Conservation (phyloP, 129 eudicot species). For the Smallanthus sonchifolius region DNA sequence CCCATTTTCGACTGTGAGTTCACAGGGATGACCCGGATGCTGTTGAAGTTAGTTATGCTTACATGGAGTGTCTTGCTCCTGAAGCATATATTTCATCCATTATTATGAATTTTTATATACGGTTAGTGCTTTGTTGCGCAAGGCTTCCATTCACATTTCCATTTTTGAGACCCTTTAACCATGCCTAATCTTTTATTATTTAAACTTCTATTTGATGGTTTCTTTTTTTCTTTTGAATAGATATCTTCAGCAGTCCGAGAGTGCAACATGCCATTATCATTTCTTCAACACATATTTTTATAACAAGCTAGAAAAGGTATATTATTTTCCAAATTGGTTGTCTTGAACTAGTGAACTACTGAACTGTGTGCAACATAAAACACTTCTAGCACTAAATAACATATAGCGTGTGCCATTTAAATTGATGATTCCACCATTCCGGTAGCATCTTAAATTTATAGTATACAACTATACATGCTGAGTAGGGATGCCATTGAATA, state of each 20-base stretch:
- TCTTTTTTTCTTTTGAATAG: slow-evolving; percentile 33
- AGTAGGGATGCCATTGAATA: background rate
- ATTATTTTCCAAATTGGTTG: background rate
- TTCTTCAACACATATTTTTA: slow-evolving; percentile 91
- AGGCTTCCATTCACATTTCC: background rate
- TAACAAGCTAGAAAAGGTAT: slow-evolving; percentile 80
- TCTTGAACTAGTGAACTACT: background rate
- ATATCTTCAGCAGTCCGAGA: slow-evolving; percentile 52
- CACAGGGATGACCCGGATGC: slow-evolving; percentile 75
- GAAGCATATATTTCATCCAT: slow-evolving; percentile 79
- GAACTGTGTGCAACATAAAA: background rate
- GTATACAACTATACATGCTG: background rate
- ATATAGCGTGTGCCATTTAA: background rate
- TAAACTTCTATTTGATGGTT: background rate
- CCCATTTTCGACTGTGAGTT: slow-evolving; percentile 11
- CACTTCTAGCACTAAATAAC: background rate
- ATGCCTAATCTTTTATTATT: background rate
- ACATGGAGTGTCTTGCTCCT: slow-evolving; percentile 79
- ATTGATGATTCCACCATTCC: background rate
- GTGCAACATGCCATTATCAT: slow-evolving; percentile 42
- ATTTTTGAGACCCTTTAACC: background rate
- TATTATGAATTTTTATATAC: slow-evolving; percentile 81
- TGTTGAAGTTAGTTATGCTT: slow-evolving; percentile 52
- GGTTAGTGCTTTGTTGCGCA: slow-evolving; percentile 41
- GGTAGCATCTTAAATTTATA: background rate